Percentiles rank a stretch among this genome's conserved stretches.
Evolutionary conservation across 441 rosid genomes (phyloP).

Genomic region (Corymbia citriodora): DNA sequence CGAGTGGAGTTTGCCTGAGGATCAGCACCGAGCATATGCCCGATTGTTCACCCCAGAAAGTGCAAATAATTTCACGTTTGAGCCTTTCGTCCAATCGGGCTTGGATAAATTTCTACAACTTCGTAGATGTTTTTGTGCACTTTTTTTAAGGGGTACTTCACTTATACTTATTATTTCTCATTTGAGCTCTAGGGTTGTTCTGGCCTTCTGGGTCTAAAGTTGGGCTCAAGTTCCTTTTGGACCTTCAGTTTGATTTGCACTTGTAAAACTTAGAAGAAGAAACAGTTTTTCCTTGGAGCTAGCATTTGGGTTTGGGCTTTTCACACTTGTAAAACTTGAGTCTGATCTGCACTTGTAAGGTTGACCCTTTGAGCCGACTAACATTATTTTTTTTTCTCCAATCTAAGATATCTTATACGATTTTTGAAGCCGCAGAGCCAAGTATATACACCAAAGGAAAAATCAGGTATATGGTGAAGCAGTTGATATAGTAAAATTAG

Average conservation of each 20-base stretch:
- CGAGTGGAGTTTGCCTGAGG: not conserved
- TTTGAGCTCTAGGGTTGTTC: not conserved
- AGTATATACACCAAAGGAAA: not conserved
- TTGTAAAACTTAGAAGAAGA: not conserved
- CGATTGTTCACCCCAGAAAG: not conserved
- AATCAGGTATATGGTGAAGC: not conserved
- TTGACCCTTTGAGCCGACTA: not conserved
- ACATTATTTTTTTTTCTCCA: not conserved
- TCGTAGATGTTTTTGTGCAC: not conserved
- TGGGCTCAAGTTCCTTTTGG: not conserved
- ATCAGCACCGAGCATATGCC: not conserved
- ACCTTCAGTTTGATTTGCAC: not conserved
- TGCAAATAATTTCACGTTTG: constrained; percentile 32
- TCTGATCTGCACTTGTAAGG: not conserved
- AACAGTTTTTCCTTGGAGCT: not conserved
- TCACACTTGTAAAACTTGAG: not conserved
- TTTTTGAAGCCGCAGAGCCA: not conserved
- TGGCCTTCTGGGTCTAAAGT: not conserved
- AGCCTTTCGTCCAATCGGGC: not conserved
- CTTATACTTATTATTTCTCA: not conserved
- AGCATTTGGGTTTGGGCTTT: not conserved
- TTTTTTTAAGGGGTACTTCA: not conserved
- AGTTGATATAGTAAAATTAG: not conserved
- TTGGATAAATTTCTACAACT: not conserved
- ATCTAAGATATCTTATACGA: not conserved